Evolutionary conservation across 2,329 filamentous ascomycete species (phyloP).

Genomic region (Monilinia fructicola): DNA sequence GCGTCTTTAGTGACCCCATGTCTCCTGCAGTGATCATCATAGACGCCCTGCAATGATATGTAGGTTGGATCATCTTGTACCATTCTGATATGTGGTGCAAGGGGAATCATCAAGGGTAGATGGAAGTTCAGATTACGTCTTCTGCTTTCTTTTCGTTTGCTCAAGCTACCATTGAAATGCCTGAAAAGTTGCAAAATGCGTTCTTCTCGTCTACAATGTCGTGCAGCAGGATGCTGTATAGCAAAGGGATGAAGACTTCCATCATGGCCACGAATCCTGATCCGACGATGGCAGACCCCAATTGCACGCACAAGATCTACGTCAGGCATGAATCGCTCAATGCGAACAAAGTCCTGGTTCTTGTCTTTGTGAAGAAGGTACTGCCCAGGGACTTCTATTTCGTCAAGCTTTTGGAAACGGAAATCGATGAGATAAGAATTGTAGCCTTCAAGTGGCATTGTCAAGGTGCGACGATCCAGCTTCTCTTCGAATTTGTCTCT

Average conservation of each 20-base stretch:
- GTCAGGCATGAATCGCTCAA: slow-evolving; percentile 93
- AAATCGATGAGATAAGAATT: slow-evolving; percentile 95
- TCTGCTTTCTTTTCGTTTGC: slow-evolving; percentile 91
- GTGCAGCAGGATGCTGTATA: slow-evolving; percentile 90
- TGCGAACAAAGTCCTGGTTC: slow-evolving; percentile 97
- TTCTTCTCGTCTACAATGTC: slow-evolving; percentile 91
- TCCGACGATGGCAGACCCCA: slow-evolving; percentile 83
- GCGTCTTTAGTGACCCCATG: slow-evolving; percentile 91
- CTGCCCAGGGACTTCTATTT: slow-evolving; percentile 95
- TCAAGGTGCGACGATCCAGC: slow-evolving; percentile 69
- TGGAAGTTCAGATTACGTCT: slow-evolving; percentile 95
- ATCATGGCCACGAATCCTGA: slow-evolving; percentile 96
- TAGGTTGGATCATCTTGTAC: slow-evolving; percentile 95
- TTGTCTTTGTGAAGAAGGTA: slow-evolving; percentile 98
- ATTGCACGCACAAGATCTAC: slow-evolving; percentile 91
- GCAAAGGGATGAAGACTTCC: slow-evolving; percentile 96
- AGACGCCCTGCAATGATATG: slow-evolving; percentile 90
- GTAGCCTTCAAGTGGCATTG: slow-evolving; percentile 66
- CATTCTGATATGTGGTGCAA: slow-evolving; percentile 91
- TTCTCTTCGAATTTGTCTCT: slow-evolving; percentile 98
- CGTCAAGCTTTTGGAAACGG: slow-evolving; percentile 95
- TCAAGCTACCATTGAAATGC: slow-evolving; percentile 89
- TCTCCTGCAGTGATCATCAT: slow-evolving; percentile 91
- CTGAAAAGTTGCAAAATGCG: slow-evolving; percentile 94
- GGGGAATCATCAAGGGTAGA: slow-evolving; percentile 89